Evolutionary conservation across 2,329 filamentous ascomycete species (phyloP).

Genomic region (Fusarium clavum): DNA sequence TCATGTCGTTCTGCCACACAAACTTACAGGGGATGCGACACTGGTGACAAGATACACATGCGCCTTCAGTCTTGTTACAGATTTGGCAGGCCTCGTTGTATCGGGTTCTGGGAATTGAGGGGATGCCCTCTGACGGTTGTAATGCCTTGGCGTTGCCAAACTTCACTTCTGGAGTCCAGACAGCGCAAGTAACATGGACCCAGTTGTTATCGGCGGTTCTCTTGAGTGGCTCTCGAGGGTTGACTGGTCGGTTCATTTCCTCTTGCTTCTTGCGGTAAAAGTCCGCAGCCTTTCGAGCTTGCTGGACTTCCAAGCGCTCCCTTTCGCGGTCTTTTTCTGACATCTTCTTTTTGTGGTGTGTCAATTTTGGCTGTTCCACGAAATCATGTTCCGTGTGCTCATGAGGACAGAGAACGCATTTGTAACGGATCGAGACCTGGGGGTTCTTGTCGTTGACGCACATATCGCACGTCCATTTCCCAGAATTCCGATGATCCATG

Average conservation of each 20-base stretch:
- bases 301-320: constrained; percentile 86
- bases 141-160: constrained; percentile 87
- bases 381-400: constrained; percentile 85
- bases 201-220: constrained; percentile 96
- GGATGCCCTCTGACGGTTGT: constrained; percentile 89
- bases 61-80: constrained; percentile 80
- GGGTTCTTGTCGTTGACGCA: constrained; percentile 94
- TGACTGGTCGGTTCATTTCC: constrained; percentile 82
- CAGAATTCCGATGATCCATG: constrained; percentile 72
- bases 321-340: constrained; percentile 91
- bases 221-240: constrained; percentile 92
- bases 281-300: constrained; percentile 81
- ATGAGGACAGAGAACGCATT: constrained; percentile 91
- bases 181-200: constrained; percentile 93
- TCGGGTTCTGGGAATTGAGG: constrained; percentile 77
- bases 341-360: constrained; percentile 81
- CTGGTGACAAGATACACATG: constrained; percentile 84
- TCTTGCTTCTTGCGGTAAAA: constrained; percentile 86
- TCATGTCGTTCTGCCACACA: background rate
- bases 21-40: constrained; percentile 68
- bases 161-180: constrained; percentile 92
- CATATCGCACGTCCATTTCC: constrained; percentile 96
- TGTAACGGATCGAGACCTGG: constrained; percentile 91
- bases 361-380: constrained; percentile 72
- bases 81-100: constrained; percentile 85